A percentile compares a stretch with the other conserved stretches of the same genome.
Conservation (phyloP, 768 basidiomycete genomes). For the Tulasnella sp. region DNA sequence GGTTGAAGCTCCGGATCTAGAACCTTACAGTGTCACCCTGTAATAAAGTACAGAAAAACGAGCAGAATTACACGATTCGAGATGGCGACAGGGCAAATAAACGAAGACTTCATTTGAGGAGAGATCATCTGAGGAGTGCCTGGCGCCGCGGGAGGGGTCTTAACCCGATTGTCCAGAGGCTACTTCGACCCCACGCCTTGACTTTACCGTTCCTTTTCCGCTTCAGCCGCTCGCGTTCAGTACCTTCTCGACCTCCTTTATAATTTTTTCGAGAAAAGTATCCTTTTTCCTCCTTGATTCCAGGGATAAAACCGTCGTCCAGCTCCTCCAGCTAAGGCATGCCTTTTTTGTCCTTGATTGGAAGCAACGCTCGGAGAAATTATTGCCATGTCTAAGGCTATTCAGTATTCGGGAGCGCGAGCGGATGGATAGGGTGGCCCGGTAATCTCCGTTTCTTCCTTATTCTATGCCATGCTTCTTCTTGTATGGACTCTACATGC, state of each 20-base stretch:
- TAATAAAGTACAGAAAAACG: too few species aligned
- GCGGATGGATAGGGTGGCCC: too few species aligned
- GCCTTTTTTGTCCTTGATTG: conserved; percentile 4
- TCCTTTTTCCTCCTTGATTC: conserved; percentile 22
- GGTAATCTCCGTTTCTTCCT: too few species aligned
- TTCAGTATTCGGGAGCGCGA: too few species aligned
- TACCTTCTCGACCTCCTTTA: conserved; percentile 25
- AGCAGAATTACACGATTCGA: too few species aligned
- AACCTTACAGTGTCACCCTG: too few species aligned
- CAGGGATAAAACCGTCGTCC: conserved; percentile 7
- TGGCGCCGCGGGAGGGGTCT: not conserved
- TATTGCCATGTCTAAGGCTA: too few species aligned
- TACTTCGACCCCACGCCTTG: not conserved
- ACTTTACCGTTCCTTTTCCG: conserved; percentile 6
- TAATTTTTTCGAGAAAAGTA: conserved; percentile 16
- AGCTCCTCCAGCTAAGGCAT: not conserved
- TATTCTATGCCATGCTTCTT: too few species aligned
- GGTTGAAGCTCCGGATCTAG: too few species aligned
- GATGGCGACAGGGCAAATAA: too few species aligned
- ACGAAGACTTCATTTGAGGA: not conserved
- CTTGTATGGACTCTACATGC: too few species aligned
- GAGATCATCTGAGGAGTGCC: too few species aligned
- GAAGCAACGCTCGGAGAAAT: conserved; percentile 27
- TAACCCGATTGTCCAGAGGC: not conserved
- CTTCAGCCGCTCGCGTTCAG: conserved; percentile 16